A percentile compares a stretch with the other conserved stretches of the same genome.
Evolutionary conservation across 208 protist genomes (phyloP).

Genomic region (Acanthamoeba royreba): DNA sequence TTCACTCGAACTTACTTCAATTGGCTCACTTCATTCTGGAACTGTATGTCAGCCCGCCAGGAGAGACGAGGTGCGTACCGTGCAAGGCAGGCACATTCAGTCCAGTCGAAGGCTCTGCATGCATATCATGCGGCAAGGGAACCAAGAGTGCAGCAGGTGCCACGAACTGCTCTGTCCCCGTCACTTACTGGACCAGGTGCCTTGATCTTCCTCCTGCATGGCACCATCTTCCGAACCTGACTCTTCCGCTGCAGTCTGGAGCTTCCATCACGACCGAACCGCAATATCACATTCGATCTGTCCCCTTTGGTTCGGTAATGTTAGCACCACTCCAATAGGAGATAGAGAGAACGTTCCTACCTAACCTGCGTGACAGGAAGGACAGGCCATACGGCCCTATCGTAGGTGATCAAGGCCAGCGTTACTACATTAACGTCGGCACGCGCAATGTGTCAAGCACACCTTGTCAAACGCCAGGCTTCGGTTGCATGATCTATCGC

Average conservation of each 20-base stretch:
- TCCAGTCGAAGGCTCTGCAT: not conserved
- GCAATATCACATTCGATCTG: not conserved
- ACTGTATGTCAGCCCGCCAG: not conserved
- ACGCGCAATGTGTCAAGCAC: not conserved
- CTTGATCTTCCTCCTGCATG: no score
- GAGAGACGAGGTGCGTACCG: not conserved
- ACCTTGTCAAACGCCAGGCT: not conserved
- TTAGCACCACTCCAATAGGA: not conserved
- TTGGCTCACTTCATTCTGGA: no score
- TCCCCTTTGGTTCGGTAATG: not conserved
- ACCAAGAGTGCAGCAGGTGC: not conserved
- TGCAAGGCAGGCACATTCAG: not conserved
- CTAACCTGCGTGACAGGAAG: no score
- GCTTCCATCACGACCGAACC: not conserved
- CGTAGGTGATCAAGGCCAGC: not conserved
- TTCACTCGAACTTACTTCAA: no score
- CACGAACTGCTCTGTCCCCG: not conserved
- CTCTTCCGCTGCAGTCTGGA: not conserved
- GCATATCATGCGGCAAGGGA: not conserved
- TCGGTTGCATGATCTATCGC: not conserved
- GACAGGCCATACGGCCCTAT: constrained; percentile 9
- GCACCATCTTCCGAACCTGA: no score
- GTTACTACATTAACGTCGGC: constrained; percentile 27
- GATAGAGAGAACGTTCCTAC: no score
- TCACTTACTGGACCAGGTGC: not conserved